Percentiles rank a stretch among this genome's conserved stretches.
Evolutionary conservation across 2,329 filamentous ascomycete genomes (phyloP).

Genomic region (Xylariaceae sp.): DNA sequence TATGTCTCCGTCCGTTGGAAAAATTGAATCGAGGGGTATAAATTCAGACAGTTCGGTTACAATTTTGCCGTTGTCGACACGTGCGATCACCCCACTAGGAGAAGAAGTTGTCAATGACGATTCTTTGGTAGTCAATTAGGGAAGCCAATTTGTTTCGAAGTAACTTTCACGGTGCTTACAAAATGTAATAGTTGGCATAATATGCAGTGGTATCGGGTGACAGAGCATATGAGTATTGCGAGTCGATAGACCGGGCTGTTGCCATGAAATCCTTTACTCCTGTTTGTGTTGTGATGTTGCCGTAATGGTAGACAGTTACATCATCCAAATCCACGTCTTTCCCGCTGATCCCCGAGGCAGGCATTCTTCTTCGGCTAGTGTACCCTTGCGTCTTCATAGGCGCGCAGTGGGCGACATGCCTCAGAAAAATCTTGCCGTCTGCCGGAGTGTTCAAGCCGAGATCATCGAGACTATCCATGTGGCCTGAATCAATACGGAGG

Average conservation of each 20-base stretch:
- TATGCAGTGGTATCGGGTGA: background rate
- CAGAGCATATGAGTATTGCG: background rate
- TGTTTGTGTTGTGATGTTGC: background rate
- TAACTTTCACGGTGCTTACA: background rate
- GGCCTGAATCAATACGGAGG: conserved; percentile 3
- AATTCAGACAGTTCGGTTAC: background rate
- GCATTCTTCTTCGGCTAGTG: background rate
- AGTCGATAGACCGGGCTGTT: background rate
- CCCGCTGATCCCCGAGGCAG: too few species aligned
- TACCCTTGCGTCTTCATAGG: conserved; percentile 4
- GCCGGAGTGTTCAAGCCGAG: conserved; percentile 6
- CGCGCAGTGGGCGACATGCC: conserved; percentile 2
- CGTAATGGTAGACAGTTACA: background rate
- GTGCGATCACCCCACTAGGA: background rate
- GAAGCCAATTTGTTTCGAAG: too few species aligned
- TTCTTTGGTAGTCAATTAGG: background rate
- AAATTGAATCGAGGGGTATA: background rate
- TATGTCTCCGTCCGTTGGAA: background rate
- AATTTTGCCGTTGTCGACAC: background rate
- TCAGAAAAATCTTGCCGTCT: background rate
- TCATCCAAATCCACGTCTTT: background rate
- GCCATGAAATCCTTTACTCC: background rate
- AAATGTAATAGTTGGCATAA: background rate
- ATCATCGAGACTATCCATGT: conserved; percentile 3
- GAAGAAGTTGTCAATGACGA: background rate